Evolutionary conservation across 164 flowering plant genomes (phyloP), one percentile per base, ranked within the genome.

Genomic region (Saururus chinensis): DNA sequence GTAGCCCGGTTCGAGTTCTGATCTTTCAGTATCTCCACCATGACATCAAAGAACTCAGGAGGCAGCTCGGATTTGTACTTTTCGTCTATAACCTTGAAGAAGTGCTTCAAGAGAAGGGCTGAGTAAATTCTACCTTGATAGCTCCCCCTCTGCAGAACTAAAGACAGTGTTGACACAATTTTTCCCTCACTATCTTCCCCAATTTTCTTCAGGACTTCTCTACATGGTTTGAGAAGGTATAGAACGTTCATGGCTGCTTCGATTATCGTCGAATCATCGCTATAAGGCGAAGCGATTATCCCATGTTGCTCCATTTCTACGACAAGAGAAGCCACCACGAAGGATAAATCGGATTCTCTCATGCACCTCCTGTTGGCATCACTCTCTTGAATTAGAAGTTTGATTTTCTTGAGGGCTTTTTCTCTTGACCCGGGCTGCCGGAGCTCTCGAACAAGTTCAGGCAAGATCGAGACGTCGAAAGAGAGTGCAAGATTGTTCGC

Each of bases 71-170:
- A 63, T 42, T 77, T 66, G 20, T 72, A 74, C 20, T 40, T 48
- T 0, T 79, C 79, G 9, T 80, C 80, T 0, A 79, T 87, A 1
- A 78, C 81, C 65, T 75, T 80, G 45, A 77, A 60, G 56, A 85
- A 63, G 0, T 80, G 72, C 60, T 75, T 80, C 26, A 88, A 55
- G 8, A 91, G 53, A 64, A 78, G 58, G 7, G 71, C 61, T 2
- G 92, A 76, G 42, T 79, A 73, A 9, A 80, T 76, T 22, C 87
- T 70, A 11, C 88, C 77, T 61, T 82, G 78, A 66, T 78, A 83
- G 71, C 59, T 69, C 20, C 82, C 87, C 0, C 56, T 52, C 56
- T 74, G 77, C 73, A 87, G 59, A 5, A 80, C 41, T 14, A 51
- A 56, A 0, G 64, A 66, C 14, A 88, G 65, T 4, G 83, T 74